Evolutionary conservation across 768 basidiomycete species (phyloP), one percentile per base, ranked within the genome.

Genomic region (Trametes punicea): DNA sequence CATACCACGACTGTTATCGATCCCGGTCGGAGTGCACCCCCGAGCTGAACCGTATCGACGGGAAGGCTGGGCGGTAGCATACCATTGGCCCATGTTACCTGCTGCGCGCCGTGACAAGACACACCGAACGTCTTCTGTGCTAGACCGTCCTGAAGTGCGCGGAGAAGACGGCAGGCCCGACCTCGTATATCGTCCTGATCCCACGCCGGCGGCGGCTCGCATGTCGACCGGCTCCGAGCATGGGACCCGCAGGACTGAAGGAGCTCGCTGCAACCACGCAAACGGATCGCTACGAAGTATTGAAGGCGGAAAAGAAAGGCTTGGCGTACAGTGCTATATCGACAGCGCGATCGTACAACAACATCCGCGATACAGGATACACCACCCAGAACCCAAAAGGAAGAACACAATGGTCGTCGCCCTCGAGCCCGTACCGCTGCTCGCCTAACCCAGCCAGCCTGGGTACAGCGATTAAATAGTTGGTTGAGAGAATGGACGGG

Each of bases 261-360:
- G 25, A 16, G 39, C 26, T 26, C 39, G 11, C 26, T 4, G 41
- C 20, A 15, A 36, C 34, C 34, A n/a, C 34, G n/a, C 34, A 16
- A n/a, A 15, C 34, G 34, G 34, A 5, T 36, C 34, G 34, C 8
- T 36, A n/a, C 5, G 34, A 15, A 36, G 6, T 10, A 36, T 10
- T 10, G n/a, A n/a, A 36, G 34, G 34, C 4, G 31, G 13, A 13
- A 31, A 13, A n/a, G n/a, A 16, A 15, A 36, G 51, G 46, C 57
- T 58, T 58, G 57, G 57, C 57, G 36, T 34, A 23, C 31, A 25
- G 34, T 11, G 51, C 46, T 58, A 58, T 53, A 48, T 47, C 46
- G 46, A 53, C 46, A 54, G 13, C 38, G 56, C 26, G 39, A 48
- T 58, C 46, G 46, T 58, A 58, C 57, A 58, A 58, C 34, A 16